phyloP scores from a whole-genome alignment of 208 protist species.

The Leishmania major region DNA sequence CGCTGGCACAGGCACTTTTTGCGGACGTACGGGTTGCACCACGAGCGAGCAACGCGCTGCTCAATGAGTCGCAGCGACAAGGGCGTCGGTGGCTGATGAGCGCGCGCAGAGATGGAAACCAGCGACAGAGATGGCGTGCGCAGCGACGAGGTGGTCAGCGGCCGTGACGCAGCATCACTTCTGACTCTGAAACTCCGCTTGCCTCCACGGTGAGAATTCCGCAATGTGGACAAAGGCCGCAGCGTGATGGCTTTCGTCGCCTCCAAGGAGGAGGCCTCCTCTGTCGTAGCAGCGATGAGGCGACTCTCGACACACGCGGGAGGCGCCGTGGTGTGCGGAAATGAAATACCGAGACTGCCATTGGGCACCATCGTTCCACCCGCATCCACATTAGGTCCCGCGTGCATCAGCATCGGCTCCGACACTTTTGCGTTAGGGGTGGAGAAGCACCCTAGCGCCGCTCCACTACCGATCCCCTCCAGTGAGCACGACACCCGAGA shows the following conservation, averaged over 20 bases:
- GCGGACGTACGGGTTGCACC: constrained; percentile 78
- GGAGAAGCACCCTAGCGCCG: not conserved
- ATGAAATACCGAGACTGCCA: not conserved
- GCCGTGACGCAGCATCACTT: not conserved
- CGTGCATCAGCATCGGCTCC: not conserved
- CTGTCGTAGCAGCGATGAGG: not conserved
- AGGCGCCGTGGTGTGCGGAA: not conserved
- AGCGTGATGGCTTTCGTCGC: not conserved
- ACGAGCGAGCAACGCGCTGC: constrained; percentile 55
- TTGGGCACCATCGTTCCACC: not conserved
- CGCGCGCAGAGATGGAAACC: not conserved
- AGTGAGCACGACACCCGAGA: too few species aligned
- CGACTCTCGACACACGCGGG: not conserved
- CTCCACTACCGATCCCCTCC: not conserved
- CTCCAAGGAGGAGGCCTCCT: not conserved
- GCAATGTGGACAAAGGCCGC: not conserved
- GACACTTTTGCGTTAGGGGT: not conserved
- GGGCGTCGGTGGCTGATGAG: not conserved
- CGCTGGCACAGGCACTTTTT: constrained; percentile 47
- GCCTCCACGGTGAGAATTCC: not conserved
- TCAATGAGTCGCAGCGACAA: constrained; percentile 54
- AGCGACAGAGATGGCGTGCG: not conserved
- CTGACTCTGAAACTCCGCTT: not conserved
- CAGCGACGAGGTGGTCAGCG: not conserved
- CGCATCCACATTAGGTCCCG: not conserved